These are phyloP conservation scores for Taphrina sp. DNA, from an alignment of 1,139 yeast species.

Conservation along the genomic window DNA sequence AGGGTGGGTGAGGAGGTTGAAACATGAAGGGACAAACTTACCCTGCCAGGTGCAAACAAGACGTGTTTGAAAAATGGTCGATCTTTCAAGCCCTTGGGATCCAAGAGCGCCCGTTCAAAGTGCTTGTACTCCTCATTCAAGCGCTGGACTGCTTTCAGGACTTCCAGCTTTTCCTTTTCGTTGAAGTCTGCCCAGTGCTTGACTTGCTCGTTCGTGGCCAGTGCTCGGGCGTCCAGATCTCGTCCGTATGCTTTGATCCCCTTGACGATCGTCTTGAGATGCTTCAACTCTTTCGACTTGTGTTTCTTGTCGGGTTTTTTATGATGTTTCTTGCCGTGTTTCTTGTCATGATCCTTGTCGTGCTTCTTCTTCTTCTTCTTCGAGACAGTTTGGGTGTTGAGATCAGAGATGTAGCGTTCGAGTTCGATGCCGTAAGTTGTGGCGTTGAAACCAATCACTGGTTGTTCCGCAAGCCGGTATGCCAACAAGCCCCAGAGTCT, in stretches of 20 bases:
- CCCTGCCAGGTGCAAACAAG: slow-evolving; percentile 78
- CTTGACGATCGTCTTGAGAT: background rate
- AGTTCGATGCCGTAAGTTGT: slow-evolving; percentile 48
- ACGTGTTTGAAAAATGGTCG: slow-evolving; percentile 88
- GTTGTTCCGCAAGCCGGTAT: slow-evolving; percentile 51
- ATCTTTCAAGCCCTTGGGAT: slow-evolving; percentile 60
- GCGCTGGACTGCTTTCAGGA: slow-evolving; percentile 31
- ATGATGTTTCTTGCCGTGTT: background rate
- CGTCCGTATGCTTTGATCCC: slow-evolving; percentile 1
- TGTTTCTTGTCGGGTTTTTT: background rate
- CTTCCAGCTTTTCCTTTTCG: slow-evolving; percentile 10
- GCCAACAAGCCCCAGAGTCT: slow-evolving; percentile 54
- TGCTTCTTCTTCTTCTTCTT: slow-evolving; percentile 29
- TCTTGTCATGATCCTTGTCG: too few relatives aligned
- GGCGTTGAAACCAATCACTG: slow-evolving; percentile 49
- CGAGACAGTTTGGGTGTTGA: slow-evolving; percentile 3
- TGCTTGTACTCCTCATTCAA: slow-evolving; percentile 44
- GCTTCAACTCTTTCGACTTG: background rate
- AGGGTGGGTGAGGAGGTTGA: too few relatives aligned
- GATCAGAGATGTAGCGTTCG: slow-evolving; percentile 33
- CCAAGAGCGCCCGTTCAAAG: slow-evolving; percentile 67
- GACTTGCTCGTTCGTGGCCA: slow-evolving; percentile 12
- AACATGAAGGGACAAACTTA: too few relatives aligned
- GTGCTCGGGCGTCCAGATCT: slow-evolving; percentile 11
- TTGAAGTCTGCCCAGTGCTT: slow-evolving; percentile 4